A percentile compares a stretch with the other conserved stretches of the same genome.
Evolutionary conservation across 2,329 filamentous ascomycete genomes (phyloP).

Genomic region (Aspergillus versicolor): DNA sequence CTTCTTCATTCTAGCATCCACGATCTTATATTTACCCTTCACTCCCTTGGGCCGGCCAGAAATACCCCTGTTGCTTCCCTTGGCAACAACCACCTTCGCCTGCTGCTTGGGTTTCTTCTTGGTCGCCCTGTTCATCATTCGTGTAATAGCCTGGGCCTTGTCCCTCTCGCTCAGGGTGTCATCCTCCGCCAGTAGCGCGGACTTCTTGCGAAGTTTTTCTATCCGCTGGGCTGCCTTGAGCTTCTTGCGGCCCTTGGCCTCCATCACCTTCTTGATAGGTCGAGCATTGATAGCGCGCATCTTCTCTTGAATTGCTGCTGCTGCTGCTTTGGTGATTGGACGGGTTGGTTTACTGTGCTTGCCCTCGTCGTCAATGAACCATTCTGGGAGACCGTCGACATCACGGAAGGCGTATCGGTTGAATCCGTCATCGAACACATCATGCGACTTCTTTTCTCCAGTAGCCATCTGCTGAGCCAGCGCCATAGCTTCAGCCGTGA

Average conservation of each 20-base stretch:
- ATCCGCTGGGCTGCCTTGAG: constrained; percentile 86
- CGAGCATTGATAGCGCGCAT: constrained; percentile 86
- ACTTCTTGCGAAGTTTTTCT: constrained; percentile 97
- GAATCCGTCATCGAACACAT: constrained; percentile 87
- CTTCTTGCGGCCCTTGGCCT: constrained; percentile 96
- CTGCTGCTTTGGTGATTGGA: constrained; percentile 88
- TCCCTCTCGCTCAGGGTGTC: constrained; percentile 95
- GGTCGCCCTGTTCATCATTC: constrained; percentile 75
- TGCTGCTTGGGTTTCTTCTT: constrained; percentile 84
- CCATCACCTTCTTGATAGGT: constrained; percentile 98
- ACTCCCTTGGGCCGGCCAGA: constrained; percentile 85
- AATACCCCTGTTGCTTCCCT: constrained; percentile 78
- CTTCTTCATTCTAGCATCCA: constrained; percentile 94
- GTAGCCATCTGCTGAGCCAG: constrained; percentile 88
- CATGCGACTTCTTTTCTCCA: constrained; percentile 74
- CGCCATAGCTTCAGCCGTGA: constrained; percentile 99
- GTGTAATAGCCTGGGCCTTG: constrained; percentile 81
- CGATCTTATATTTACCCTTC: constrained; percentile 96
- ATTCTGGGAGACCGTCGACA: constrained; percentile 86
- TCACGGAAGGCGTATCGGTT: constrained; percentile 92
- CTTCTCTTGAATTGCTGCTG: constrained; percentile 92
- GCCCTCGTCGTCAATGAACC: constrained; percentile 93
- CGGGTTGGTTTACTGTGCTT: constrained; percentile 80
- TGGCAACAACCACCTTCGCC: constrained; percentile 85
- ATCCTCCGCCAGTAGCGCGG: constrained; percentile 81